Evolutionary conservation across 2,329 filamentous ascomycete species (phyloP).

Genomic region (Pezicula radicicola): DNA sequence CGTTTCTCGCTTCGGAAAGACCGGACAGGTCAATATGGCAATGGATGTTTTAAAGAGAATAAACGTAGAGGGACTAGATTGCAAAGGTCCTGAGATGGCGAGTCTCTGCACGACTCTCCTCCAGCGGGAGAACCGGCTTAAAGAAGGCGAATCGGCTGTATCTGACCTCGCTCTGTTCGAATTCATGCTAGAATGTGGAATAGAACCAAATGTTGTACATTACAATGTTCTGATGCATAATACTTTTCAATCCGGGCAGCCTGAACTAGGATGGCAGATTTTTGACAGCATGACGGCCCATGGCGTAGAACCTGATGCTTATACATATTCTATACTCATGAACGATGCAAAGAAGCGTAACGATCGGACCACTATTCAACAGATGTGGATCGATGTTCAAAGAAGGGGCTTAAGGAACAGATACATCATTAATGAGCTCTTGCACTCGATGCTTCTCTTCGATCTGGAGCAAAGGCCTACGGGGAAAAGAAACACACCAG

Average conservation of each 20-base stretch:
- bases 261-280: slow-evolving; percentile 61
- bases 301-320: slow-evolving; percentile 59
- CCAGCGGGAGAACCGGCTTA: slow-evolving; percentile 22
- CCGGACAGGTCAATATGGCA: slow-evolving; percentile 37
- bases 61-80: slow-evolving; percentile 33
- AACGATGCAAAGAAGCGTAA: slow-evolving; percentile 59
- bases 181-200: slow-evolving; percentile 55
- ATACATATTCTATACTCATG: slow-evolving; percentile 68
- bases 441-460: slow-evolving; percentile 48
- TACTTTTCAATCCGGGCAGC: slow-evolving; percentile 62
- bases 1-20: slow-evolving; percentile 35
- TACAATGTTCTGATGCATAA: slow-evolving; percentile 71
- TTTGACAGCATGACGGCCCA: slow-evolving; percentile 59
- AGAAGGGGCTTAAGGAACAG: slow-evolving; percentile 43
- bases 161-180: slow-evolving; percentile 52
- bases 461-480: not conserved
- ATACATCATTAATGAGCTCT: slow-evolving; percentile 46
- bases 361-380: slow-evolving; percentile 43
- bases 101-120: slow-evolving; percentile 60
- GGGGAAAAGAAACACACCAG: slow-evolving; percentile 1
- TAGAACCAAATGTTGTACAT: slow-evolving; percentile 58
- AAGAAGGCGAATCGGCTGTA: slow-evolving; percentile 31
- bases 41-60: slow-evolving; percentile 41
- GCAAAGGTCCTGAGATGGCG: slow-evolving; percentile 44
- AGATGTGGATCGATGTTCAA: slow-evolving; percentile 52